Conservation (phyloP, 768 basidiomycete species). For the Pulveroboletus sp. region DNA sequence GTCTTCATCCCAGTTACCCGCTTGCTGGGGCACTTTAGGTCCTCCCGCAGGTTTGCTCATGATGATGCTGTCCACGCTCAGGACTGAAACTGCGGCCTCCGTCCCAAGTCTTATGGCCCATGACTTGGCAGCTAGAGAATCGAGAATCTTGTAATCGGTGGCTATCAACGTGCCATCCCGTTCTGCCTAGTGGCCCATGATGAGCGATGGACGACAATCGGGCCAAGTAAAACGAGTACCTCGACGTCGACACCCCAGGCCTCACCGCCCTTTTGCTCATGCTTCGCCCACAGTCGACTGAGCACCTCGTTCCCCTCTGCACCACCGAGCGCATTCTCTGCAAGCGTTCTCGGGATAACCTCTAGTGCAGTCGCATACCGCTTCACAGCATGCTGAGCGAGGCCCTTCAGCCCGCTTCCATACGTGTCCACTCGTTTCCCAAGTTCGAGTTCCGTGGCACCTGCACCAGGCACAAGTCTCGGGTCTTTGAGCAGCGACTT, state of each 20-base stretch:
- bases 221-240: constrained; percentile 38
- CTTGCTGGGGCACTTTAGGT: constrained; percentile 82
- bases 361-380: constrained; percentile 87
- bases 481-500: constrained; percentile 88
- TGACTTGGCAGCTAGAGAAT: constrained; percentile 83
- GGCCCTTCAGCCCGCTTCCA: constrained; percentile 82
- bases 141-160: constrained; percentile 63
- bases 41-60: constrained; percentile 93
- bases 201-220: neutral
- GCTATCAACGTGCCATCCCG: constrained; percentile 70
- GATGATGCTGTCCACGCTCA: constrained; percentile 96
- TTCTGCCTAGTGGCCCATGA: constrained; percentile 50
- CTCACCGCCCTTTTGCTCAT: constrained; percentile 70
- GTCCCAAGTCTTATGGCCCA: constrained; percentile 92
- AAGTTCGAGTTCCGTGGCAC: constrained; percentile 92
- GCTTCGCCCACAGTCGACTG: constrained; percentile 84
- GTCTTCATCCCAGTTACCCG: constrained; percentile 81
- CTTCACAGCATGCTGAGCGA: constrained; percentile 91
- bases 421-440: constrained; percentile 78
- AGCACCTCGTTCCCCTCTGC: constrained; percentile 90
- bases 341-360: constrained; percentile 86
- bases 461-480: constrained; percentile 88
- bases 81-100: constrained; percentile 84
- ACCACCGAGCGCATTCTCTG: constrained; percentile 93
- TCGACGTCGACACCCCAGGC: constrained; percentile 87